Base-by-base conservation (phyloP, 2,329 filamentous ascomycete genomes). In the Aspergillus neotritici region DNA sequence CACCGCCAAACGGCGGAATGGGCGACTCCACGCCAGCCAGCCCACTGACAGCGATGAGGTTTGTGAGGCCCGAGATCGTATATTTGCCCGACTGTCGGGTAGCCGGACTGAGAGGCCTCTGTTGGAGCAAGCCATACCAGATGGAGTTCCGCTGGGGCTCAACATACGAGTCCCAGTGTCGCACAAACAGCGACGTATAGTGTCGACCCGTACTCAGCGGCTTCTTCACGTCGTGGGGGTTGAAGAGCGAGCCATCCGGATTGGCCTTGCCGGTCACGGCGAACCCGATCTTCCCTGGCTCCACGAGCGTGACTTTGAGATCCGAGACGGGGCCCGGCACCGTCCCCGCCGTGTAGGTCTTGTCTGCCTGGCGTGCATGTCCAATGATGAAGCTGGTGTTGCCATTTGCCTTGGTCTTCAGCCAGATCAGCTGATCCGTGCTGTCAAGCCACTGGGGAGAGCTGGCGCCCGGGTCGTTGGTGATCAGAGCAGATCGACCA, bases 81-180 rank as follows among this genome's bases (percentile, higher is more conserved):
- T 64, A 69, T 41, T 62, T 66, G 13, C 64, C 64, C 12, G 66
- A 63, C 39, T 61, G 60, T 25, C 65, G 55, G 13, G 61, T 64
- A 7, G 60, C 60, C 3, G 68, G 62, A 9, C 64, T 57, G 21
- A 68, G 49, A 11, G 67, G 60, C 13, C 63, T 56, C 43, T 62
- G 66, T 49, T 69, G 62, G 12, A 78, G 59, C 31, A 73, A 56
- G 16, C 70, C 74, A 53, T 70, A 72, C 57, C 68, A 77, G 34
- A 78, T 69, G 0, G 73, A 56, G 48, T 73, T 74, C 41, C 65
- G 68, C 54, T 76, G 66, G n/a, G 69, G 67, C 15, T 68, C 66
- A 11, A 74, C 57, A 50, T 72, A 77, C 5, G 66, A 58, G 50
- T 77, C 75, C 75, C 75, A 77, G 50, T 77, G 74, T 30, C 75